Percentiles rank a stretch among this genome's conserved stretches.
Evolutionary conservation across 1,284 basidiomycete species (phyloP).

Genomic region (Phellopilus nigrolimitatus): DNA sequence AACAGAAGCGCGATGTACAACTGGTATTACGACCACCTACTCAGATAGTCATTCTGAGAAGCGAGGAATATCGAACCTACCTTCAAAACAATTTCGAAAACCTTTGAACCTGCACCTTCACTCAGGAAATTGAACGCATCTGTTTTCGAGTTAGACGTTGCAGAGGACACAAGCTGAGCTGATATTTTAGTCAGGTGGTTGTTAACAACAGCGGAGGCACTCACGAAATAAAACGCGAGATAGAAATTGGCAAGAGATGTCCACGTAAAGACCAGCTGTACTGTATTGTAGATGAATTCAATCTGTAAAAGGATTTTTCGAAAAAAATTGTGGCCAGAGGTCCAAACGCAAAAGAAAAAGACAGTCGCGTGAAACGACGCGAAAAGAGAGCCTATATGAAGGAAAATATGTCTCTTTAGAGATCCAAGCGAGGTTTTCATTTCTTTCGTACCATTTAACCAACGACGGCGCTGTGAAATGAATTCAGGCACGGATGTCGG

Average conservation of each 20-base stretch:
- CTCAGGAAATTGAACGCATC: constrained; percentile 80
- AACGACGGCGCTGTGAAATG: constrained; percentile 86
- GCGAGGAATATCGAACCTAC: constrained; percentile 31
- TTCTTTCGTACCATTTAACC: constrained; percentile 95
- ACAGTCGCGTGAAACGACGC: constrained; percentile 84
- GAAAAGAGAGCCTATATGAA: constrained; percentile 75
- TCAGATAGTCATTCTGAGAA: constrained; percentile 23
- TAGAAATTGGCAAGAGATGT: constrained; percentile 80
- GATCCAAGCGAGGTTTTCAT: no score
- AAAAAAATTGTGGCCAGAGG: constrained; percentile 85
- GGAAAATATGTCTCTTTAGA: no score
- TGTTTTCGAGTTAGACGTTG: constrained; percentile 48
- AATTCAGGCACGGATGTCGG: constrained; percentile 82
- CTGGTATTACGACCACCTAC: constrained; percentile 28
- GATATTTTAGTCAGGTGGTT: no score
- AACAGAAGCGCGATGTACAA: constrained; percentile 75
- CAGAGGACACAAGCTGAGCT: constrained; percentile 65
- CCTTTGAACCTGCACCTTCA: constrained; percentile 63
- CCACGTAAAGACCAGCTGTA: constrained; percentile 82
- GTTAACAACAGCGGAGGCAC: constrained; percentile 25
- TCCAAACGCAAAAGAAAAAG: constrained; percentile 84
- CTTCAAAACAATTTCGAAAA: constrained; percentile 83
- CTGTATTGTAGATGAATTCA: constrained; percentile 79
- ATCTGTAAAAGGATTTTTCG: constrained; percentile 78
- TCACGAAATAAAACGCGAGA: constrained; percentile 78